These are phyloP conservation scores for Xylaria multiplex DNA, from an alignment of 2,329 filamentous ascomycete genomes.

Conservation along the genomic window DNA sequence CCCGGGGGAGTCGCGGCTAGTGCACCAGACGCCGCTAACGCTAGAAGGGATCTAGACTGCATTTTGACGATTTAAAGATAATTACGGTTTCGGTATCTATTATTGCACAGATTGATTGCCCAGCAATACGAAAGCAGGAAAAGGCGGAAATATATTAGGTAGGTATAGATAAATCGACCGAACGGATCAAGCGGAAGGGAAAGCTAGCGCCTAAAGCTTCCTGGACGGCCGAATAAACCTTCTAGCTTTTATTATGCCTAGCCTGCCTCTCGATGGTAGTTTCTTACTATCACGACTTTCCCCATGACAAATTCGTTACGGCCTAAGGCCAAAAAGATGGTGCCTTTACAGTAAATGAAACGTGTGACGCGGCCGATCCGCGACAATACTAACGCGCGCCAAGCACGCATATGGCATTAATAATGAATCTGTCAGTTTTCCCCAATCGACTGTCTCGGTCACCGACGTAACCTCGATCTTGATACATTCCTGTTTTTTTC, in stretches of 20 bases:
- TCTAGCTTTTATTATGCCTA: neutral
- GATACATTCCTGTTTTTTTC: constrained; percentile 28
- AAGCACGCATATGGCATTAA: constrained; percentile 22
- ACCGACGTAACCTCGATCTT: constrained; percentile 15
- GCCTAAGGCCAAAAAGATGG: neutral
- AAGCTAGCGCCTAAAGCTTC: neutral
- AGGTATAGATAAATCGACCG: neutral
- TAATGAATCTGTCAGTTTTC: constrained; percentile 18
- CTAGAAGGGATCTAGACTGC: constrained; percentile 47
- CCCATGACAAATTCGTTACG: constrained; percentile 30
- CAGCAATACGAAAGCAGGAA: constrained; percentile 14
- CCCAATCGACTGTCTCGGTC: neutral
- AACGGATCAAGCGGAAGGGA: constrained; percentile 20
- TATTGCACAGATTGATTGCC: constrained; percentile 11
- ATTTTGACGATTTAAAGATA: constrained; percentile 42
- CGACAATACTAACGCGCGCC: constrained; percentile 39
- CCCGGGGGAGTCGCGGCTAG: constrained; percentile 55
- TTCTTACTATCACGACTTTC: constrained; percentile 14
- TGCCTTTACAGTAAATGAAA: constrained; percentile 36
- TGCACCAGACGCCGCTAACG: constrained; percentile 48
- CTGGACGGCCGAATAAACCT: neutral
- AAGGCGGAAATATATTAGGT: neutral
- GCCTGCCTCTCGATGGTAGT: neutral
- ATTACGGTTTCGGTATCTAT: constrained; percentile 1
- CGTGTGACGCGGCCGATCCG: constrained; percentile 37